A percentile compares a stretch with the other conserved stretches of the same genome.
phyloP scores from a whole-genome alignment of 805 yeast species.

The Clavispora fructus region DNA sequence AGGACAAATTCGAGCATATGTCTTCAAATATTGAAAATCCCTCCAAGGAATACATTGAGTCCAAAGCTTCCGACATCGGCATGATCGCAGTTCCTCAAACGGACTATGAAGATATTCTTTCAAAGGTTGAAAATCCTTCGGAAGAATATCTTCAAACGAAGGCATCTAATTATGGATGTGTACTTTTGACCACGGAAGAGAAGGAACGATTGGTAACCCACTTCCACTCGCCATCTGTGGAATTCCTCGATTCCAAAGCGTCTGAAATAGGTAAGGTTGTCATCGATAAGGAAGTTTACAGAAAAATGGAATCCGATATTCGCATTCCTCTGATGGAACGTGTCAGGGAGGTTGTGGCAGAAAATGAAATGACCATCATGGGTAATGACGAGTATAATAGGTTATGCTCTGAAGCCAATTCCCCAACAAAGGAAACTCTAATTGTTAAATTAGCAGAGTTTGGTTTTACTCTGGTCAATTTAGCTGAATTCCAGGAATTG shows the following conservation, averaged over 20 bases:
- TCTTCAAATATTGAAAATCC: conserved; percentile 21
- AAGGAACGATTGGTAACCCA: not conserved
- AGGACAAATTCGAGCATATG: not conserved
- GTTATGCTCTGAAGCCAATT: conserved; percentile 1
- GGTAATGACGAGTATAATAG: conserved; percentile 1
- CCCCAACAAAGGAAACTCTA: not conserved
- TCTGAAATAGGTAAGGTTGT: not conserved
- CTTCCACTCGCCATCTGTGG: not conserved
- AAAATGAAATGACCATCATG: not conserved
- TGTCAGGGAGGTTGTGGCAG: not conserved
- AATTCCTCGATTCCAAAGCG: not conserved
- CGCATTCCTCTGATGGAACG: not conserved
- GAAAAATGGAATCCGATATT: not conserved
- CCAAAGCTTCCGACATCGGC: conserved; percentile 25
- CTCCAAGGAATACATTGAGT: conserved; percentile 25
- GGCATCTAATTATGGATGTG: not conserved
- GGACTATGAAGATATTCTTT: not conserved
- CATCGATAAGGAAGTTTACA: not conserved
- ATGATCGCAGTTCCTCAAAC: not conserved
- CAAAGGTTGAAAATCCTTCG: not conserved
- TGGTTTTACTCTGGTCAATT: not conserved
- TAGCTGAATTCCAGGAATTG: conserved; percentile 1
- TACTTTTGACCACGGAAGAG: not conserved
- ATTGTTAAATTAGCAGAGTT: not conserved
- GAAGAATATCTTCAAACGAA: not conserved